These are phyloP conservation scores for Amniculicola lignicola DNA, from an alignment of 495 filamentous ascomycete species.

Conservation along the genomic window DNA sequence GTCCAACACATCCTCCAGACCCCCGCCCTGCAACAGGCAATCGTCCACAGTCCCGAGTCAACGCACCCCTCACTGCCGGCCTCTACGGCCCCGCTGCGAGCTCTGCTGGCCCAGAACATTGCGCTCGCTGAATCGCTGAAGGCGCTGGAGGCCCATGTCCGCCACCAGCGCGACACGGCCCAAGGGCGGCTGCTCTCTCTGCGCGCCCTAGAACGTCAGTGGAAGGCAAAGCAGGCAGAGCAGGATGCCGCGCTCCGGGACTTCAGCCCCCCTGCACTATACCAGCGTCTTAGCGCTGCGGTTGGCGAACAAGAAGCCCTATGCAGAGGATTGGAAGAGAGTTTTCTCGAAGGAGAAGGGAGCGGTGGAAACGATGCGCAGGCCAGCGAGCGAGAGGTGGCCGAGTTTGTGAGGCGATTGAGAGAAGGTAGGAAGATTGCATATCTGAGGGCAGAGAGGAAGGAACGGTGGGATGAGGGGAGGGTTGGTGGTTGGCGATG, in stretches of 20 bases:
- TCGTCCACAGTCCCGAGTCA: slow-evolving; percentile 56
- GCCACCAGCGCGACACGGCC: slow-evolving; percentile 59
- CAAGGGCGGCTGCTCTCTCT: slow-evolving; percentile 79
- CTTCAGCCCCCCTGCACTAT: slow-evolving; percentile 80
- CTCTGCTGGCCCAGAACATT: slow-evolving; percentile 65
- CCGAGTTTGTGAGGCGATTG: slow-evolving; percentile 78
- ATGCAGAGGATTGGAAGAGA: slow-evolving; percentile 80
- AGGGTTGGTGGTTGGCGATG: slow-evolving; percentile 89
- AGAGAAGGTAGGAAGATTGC: slow-evolving; percentile 70
- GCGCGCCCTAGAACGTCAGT: slow-evolving; percentile 83
- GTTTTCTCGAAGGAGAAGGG: slow-evolving; percentile 67
- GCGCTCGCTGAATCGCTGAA: slow-evolving; percentile 60
- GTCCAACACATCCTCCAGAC: slow-evolving; percentile 40
- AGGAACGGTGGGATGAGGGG: slow-evolving; percentile 91
- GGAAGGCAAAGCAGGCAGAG: slow-evolving; percentile 80
- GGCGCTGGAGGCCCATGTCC: slow-evolving; percentile 58
- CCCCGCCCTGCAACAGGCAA: slow-evolving; percentile 40
- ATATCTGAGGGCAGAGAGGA: slow-evolving; percentile 73
- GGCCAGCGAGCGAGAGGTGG: slow-evolving; percentile 72
- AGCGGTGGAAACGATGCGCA: slow-evolving; percentile 48
- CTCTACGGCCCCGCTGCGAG: slow-evolving; percentile 53
- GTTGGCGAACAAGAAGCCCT: slow-evolving; percentile 81
- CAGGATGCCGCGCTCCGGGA: slow-evolving; percentile 82
- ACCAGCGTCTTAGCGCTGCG: slow-evolving; percentile 69
- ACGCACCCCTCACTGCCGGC: slow-evolving; percentile 60